phyloP scores from a whole-genome alignment of 2,329 filamentous ascomycete species.

The Beauveria rudraprayagi region DNA sequence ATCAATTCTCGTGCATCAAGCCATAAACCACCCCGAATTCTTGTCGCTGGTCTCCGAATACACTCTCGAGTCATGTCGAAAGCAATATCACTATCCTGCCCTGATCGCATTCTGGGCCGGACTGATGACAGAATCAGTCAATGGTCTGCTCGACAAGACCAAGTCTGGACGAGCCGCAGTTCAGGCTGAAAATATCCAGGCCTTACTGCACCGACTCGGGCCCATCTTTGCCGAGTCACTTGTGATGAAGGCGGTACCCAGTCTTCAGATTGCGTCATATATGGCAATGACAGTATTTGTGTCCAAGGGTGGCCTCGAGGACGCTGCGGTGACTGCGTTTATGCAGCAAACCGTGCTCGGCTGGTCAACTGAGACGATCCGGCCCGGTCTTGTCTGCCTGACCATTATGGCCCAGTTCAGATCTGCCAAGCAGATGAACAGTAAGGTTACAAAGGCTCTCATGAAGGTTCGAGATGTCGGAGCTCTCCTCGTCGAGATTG shows the following conservation, averaged over 20 bases:
- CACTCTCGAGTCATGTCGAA: slow-evolving; percentile 64
- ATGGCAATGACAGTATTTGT: slow-evolving; percentile 85
- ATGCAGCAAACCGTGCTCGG: slow-evolving; percentile 82
- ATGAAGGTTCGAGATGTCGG: slow-evolving; percentile 55
- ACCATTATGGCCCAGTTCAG: slow-evolving; percentile 76
- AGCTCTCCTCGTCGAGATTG: slow-evolving; percentile 52
- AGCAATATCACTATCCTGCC: slow-evolving; percentile 65
- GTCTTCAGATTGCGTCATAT: slow-evolving; percentile 79
- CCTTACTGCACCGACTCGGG: slow-evolving; percentile 58
- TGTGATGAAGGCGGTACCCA: slow-evolving; percentile 64
- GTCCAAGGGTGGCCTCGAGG: slow-evolving; percentile 70
- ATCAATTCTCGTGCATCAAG: slow-evolving; percentile 74
- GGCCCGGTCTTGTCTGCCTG: slow-evolving; percentile 69
- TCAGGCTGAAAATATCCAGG: slow-evolving; percentile 73
- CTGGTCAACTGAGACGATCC: slow-evolving; percentile 65
- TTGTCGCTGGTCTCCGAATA: slow-evolving; percentile 71
- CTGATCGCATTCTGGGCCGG: slow-evolving; percentile 88
- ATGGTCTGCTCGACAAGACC: slow-evolving; percentile 69
- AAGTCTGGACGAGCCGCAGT: slow-evolving; percentile 68
- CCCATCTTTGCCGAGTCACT: slow-evolving; percentile 71
- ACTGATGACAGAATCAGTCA: slow-evolving; percentile 75
- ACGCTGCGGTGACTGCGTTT: slow-evolving; percentile 71
- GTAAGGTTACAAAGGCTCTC: slow-evolving; percentile 60
- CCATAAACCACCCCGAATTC: slow-evolving; percentile 69
- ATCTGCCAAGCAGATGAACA: slow-evolving; percentile 59